Percentiles rank a stretch among this genome's conserved stretches.
These are phyloP conservation scores for Hypoxylon intermedium DNA, from an alignment of 495 filamentous ascomycete species.

Conservation along the genomic window DNA sequence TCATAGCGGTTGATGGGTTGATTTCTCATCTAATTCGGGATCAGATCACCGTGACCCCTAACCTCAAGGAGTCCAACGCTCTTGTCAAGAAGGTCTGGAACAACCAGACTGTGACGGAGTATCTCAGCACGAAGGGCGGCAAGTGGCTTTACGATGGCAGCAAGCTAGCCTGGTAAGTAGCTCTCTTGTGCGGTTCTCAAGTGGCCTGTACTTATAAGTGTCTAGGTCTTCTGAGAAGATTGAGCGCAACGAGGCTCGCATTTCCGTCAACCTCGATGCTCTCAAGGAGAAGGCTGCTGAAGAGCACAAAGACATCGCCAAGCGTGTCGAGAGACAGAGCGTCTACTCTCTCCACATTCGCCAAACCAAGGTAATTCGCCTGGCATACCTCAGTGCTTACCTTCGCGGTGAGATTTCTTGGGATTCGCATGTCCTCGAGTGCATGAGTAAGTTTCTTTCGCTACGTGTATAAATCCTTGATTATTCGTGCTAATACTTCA, in stretches of 20 bases:
- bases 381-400: constrained; percentile 69
- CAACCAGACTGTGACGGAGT: constrained; percentile 60
- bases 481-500: constrained; percentile 29
- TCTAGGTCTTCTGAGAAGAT: constrained; percentile 49
- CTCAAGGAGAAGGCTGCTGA: constrained; percentile 14
- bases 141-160: constrained; percentile 79
- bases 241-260: constrained; percentile 46
- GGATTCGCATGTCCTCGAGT: constrained; percentile 72
- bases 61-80: constrained; percentile 57
- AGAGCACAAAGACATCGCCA: constrained; percentile 52
- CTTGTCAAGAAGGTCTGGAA: constrained; percentile 78
- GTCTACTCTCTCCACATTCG: constrained; percentile 64
- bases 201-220: constrained; percentile 32
- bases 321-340: constrained; percentile 50
- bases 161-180: constrained; percentile 76
- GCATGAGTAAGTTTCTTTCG: constrained; percentile 66
- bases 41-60: constrained; percentile 69
- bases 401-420: constrained; percentile 64
- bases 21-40: constrained; percentile 1
- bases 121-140: constrained; percentile 50
- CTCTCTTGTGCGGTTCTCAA: not conserved
- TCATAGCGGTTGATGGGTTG: not conserved
- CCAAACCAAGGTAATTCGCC: constrained; percentile 65
- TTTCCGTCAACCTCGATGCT: constrained; percentile 70
- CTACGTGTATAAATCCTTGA: not conserved